Evolutionary conservation across 2,329 filamentous ascomycete species (phyloP).

Genomic region (Monilinia vaccinii-corymbosi): DNA sequence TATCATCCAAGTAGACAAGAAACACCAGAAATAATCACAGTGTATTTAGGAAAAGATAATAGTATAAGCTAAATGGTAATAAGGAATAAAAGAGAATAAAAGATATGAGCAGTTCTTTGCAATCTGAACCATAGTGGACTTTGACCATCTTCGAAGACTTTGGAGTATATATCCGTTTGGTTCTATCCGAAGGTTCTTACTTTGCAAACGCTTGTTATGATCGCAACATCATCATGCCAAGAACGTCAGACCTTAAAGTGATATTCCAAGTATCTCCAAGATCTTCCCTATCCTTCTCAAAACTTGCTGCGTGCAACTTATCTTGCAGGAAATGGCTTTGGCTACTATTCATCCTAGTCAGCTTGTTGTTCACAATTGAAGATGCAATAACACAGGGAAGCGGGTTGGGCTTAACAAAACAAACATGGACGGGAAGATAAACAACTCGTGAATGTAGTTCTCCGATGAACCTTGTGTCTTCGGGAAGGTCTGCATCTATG

Average conservation of each 20-base stretch:
- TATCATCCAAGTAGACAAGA: not conserved
- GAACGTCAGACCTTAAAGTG: not conserved
- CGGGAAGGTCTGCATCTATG: not conserved
- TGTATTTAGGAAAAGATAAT: too few species aligned
- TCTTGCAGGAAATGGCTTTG: not conserved
- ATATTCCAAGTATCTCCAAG: not conserved
- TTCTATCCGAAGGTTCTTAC: too few species aligned
- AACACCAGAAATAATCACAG: not conserved
- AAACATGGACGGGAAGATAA: not conserved
- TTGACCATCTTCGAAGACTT: not conserved
- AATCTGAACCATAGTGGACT: not conserved
- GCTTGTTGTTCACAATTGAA: rapidly evolving
- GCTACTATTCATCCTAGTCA: not conserved
- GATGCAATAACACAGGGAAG: not conserved
- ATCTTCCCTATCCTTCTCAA: not conserved
- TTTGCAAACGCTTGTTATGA: not conserved
- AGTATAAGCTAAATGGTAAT: too few species aligned
- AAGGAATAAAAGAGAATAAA: not conserved
- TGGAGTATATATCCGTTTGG: not conserved
- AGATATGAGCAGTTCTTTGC: not conserved
- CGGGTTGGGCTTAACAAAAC: not conserved
- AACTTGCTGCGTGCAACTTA: not conserved
- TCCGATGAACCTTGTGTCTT: not conserved
- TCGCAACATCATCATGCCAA: not conserved
- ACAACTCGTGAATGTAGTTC: not conserved